Base-by-base conservation (phyloP, 1,139 yeast species). In the Scheffersomyces lignicola region DNA sequence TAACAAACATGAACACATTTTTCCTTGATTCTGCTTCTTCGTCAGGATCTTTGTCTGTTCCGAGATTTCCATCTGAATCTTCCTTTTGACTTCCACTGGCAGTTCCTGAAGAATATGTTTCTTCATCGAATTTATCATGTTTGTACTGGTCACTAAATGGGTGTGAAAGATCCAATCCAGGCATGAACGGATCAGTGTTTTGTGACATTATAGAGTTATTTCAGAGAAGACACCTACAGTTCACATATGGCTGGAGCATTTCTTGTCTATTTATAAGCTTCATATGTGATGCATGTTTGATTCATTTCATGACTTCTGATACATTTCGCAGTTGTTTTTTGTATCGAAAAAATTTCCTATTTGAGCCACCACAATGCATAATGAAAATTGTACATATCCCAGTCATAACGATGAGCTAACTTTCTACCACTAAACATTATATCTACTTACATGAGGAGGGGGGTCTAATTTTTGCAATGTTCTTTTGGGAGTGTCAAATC, bases 1-100 rank as follows among this genome's bases (percentile, higher is more conserved):
- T 36, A 4, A 58, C 40, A 43, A 59, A 68, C 45, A 54, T 49
- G 31, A 63, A 59, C n/a, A 67, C 44, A 33, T 44, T 43, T 10
- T 42, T 48, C n/a, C 40, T 41, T 15, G 39, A 28, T 18, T 34
- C 38, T 15, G 39, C 29, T 18, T 34, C 38, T 8, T 37, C 36
- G 25, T 36, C 38, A 14, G 32, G 32, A 10, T 37, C 36, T 7
- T 36, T 36, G 23, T 25, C 34, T 7, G 28, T 15, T 25, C 23
- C 20, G 14, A 8, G 5, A 15, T 5, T 14, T 17, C n/a, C 13
- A 29, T 9, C 18, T 18, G 22, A 5, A 12, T 11, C 9, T 10
- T n/a, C 22, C 20, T 29, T 29, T n/a, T 18, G n/a, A n/a, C 15
- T 16, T 6, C n/a, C 30, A 16, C 7, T 13, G 14, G 7, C 11